Conservation (phyloP, 352 stramenopile genomes). For the Phytopythium chamaehyphon region DNA sequence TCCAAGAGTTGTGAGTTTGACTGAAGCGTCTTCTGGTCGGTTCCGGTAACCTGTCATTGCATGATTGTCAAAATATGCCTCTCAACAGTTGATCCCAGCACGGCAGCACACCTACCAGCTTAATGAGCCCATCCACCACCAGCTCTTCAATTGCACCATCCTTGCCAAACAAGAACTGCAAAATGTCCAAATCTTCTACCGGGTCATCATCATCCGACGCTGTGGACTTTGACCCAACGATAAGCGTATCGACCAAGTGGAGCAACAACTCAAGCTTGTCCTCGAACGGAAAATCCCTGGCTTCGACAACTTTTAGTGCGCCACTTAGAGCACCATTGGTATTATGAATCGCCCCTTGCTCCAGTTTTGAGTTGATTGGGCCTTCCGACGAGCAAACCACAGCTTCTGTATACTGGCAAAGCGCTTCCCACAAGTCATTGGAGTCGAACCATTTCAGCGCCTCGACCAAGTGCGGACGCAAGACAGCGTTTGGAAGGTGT, state of each 20-base stretch:
- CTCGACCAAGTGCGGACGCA: conserved; percentile 63
- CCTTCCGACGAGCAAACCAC: conserved; percentile 8
- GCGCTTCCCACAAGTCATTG: conserved; percentile 50
- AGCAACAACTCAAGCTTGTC: conserved; percentile 69
- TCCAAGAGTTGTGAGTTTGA: conserved; percentile 52
- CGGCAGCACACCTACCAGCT: conserved; percentile 29
- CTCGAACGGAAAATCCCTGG: conserved; percentile 48
- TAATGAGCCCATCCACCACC: conserved; percentile 57
- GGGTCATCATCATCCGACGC: conserved; percentile 12
- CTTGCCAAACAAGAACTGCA: conserved; percentile 65
- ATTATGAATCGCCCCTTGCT: conserved; percentile 9
- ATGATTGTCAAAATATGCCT: background rate
- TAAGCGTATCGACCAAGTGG: conserved; percentile 50
- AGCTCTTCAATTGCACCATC: conserved; percentile 65
- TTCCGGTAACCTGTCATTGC: conserved; percentile 36
- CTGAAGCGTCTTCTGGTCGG: conserved; percentile 53
- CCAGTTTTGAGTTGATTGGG: too few relatives aligned
- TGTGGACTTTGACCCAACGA: conserved; percentile 17
- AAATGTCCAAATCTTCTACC: conserved; percentile 25
- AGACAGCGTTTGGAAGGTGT: conserved; percentile 57
- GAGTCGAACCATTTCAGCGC: conserved; percentile 72
- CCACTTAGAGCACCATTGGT: conserved; percentile 55
- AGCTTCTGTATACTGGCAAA: conserved; percentile 66
- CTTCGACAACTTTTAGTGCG: conserved; percentile 62
- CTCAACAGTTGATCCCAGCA: too few relatives aligned